A percentile compares a stretch with the other conserved stretches of the same genome.
phyloP scores from a whole-genome alignment of 257 asterid species.

The Capsicum rhomboideum region DNA sequence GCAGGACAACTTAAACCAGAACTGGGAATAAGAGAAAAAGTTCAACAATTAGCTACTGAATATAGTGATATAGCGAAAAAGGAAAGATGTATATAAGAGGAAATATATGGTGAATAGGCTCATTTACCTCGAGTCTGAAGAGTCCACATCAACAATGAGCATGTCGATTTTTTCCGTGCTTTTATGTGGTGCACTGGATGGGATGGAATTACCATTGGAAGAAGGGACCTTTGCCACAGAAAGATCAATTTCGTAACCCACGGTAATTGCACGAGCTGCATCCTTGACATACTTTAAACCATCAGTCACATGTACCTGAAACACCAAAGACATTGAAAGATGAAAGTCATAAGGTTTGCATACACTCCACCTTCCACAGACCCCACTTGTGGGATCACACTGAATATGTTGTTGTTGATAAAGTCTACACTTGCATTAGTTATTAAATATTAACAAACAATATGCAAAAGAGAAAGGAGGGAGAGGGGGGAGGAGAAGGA shows the following conservation, averaged over 20 bases:
- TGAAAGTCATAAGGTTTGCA: not conserved
- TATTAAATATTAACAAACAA: not conserved
- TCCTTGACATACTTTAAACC: constrained; percentile 57
- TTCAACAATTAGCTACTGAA: not conserved
- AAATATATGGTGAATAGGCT: not conserved
- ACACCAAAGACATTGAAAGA: not conserved
- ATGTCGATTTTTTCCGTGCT: constrained; percentile 32
- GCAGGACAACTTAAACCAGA: constrained; percentile 91
- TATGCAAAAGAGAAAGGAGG: not conserved
- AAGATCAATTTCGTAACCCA: constrained; percentile 4
- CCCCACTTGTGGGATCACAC: not conserved
- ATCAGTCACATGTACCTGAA: constrained; percentile 63
- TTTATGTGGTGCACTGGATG: constrained; percentile 22
- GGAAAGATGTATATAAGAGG: not conserved
- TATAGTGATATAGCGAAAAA: not conserved
- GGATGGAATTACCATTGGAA: constrained; percentile 9
- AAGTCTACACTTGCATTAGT: not conserved
- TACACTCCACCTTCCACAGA: not conserved
- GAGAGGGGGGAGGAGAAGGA: not conserved
- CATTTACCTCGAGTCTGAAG: constrained; percentile 72
- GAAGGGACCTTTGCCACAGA: constrained; percentile 1
- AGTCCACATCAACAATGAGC: constrained; percentile 88
- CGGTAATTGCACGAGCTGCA: constrained; percentile 23
- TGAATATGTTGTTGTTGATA: not conserved
- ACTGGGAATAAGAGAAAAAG: constrained; percentile 32